A percentile compares a stretch with the other conserved stretches of the same genome.
These are phyloP conservation scores for Sporothrix inflata DNA, from an alignment of 2,329 filamentous ascomycete species.

Conservation along the genomic window DNA sequence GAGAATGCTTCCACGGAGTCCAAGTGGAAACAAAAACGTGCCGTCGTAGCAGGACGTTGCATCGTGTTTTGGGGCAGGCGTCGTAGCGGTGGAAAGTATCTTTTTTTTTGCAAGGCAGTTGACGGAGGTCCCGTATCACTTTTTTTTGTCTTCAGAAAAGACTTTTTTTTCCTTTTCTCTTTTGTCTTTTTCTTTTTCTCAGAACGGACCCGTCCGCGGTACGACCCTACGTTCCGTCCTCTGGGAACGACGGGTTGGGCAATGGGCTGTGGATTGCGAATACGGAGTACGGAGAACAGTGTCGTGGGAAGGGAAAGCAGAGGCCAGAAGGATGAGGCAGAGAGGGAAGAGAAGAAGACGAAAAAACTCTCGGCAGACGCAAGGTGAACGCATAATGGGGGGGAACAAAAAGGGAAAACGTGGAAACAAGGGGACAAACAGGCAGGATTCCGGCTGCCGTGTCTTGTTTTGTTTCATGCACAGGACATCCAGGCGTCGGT, in stretches of 20 bases:
- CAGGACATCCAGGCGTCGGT: neutral
- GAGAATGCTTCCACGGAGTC: neutral
- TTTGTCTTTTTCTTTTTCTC: neutral
- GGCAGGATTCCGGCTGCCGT: constrained; percentile 4
- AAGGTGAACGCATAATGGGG: neutral
- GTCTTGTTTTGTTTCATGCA: constrained; percentile 11
- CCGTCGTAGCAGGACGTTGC: constrained; percentile 25
- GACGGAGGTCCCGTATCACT: neutral
- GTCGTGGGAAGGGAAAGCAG: neutral
- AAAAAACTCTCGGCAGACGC: neutral
- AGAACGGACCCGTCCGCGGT: constrained; percentile 17
- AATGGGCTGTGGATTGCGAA: neutral
- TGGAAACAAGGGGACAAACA: constrained; percentile 1
- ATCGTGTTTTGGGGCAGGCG: constrained; percentile 24
- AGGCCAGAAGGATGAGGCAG: neutral
- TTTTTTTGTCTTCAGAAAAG: neutral
- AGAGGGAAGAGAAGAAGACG: neutral
- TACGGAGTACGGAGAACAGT: neutral
- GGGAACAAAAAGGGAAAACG: neutral
- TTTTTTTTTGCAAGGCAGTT: neutral
- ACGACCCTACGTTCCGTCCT: constrained; percentile 1
- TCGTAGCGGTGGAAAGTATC: constrained; percentile 2
- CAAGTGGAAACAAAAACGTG: constrained; percentile 16
- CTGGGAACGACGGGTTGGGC: neutral
- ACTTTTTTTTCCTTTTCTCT: neutral